These are phyloP conservation scores for Solanum dulcamara DNA, from an alignment of 257 asterid species.

Conservation along the genomic window DNA sequence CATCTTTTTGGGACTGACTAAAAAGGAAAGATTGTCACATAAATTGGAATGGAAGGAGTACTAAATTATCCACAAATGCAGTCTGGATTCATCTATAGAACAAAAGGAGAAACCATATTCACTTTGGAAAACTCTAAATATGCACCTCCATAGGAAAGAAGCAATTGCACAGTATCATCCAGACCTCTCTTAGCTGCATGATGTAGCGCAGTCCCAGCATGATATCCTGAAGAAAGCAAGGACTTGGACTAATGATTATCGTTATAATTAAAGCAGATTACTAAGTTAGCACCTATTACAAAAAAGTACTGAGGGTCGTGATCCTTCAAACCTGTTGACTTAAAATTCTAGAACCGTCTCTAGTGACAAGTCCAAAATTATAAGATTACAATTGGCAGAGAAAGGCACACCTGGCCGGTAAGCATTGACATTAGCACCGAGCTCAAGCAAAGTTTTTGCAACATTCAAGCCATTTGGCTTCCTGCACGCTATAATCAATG, in stretches of 20 bases:
- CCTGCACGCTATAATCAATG: slow-evolving; percentile 70
- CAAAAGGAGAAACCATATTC: background rate
- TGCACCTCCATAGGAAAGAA: slow-evolving; percentile 83
- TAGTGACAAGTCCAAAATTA: background rate
- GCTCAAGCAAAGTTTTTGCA: slow-evolving; percentile 64
- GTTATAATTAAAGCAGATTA: background rate
- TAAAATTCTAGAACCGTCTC: background rate
- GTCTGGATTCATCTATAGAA: background rate
- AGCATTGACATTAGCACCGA: slow-evolving; percentile 84
- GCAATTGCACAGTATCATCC: slow-evolving; percentile 69
- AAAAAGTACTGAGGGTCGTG: background rate
- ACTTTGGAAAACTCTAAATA: background rate
- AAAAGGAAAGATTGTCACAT: background rate
- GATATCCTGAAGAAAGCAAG: slow-evolving; percentile 45
- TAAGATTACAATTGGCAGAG: background rate
- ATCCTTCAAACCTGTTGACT: background rate
- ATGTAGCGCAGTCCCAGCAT: slow-evolving; percentile 84
- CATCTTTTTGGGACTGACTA: background rate
- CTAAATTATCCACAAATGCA: background rate
- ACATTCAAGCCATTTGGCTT: slow-evolving; percentile 45
- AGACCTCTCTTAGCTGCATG: slow-evolving; percentile 96
- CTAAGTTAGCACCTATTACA: background rate
- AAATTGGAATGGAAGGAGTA: background rate
- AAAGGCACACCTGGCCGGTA: slow-evolving; percentile 56
- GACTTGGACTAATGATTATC: background rate